Evolutionary conservation across 1,139 yeast genomes (phyloP).

Genomic region (Wickerhamomyces sp.): DNA sequence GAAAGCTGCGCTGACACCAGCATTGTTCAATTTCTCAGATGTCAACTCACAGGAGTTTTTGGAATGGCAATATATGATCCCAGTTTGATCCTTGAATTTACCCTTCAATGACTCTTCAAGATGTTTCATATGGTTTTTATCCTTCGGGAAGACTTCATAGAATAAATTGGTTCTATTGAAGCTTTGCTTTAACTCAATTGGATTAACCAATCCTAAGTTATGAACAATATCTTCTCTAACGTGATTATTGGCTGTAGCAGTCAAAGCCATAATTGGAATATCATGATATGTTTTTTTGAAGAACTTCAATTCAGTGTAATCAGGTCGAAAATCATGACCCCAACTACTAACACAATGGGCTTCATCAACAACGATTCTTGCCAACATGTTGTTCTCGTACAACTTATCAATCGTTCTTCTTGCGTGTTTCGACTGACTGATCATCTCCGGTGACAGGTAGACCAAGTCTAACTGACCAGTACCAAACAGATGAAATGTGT

Average conservation of each 20-base stretch:
- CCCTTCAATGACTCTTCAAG: slow-evolving; percentile 51
- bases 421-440: slow-evolving; percentile 69
- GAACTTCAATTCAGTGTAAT: slow-evolving; percentile 74
- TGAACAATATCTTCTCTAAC: slow-evolving; percentile 84
- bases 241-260: slow-evolving; percentile 95
- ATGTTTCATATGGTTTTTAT: slow-evolving; percentile 51
- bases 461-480: slow-evolving; percentile 70
- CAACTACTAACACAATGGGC: slow-evolving; percentile 98
- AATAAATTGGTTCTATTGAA: slow-evolving; percentile 84
- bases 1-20: slow-evolving; percentile 63
- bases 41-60: slow-evolving; percentile 85
- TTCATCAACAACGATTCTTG: slow-evolving; percentile 92
- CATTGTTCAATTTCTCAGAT: slow-evolving; percentile 49
- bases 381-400: slow-evolving; percentile 51
- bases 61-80: slow-evolving; percentile 92
- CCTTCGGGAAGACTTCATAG: slow-evolving; percentile 71
- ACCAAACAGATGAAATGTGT: slow-evolving; percentile 56
- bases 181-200: slow-evolving; percentile 52
- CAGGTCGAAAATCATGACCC: slow-evolving; percentile 99
- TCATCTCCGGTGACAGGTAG: slow-evolving; percentile 94
- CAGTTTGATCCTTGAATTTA: slow-evolving; percentile 58
- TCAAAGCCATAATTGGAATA: slow-evolving; percentile 90
- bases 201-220: slow-evolving; percentile 50
- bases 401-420: slow-evolving; percentile 58
- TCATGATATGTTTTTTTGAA: slow-evolving; percentile 71